Percentiles rank a stretch among this genome's conserved stretches.
These are phyloP conservation scores for Crucihimalaya himalaica DNA, from an alignment of 345 rosid genomes.

Conservation along the genomic window DNA sequence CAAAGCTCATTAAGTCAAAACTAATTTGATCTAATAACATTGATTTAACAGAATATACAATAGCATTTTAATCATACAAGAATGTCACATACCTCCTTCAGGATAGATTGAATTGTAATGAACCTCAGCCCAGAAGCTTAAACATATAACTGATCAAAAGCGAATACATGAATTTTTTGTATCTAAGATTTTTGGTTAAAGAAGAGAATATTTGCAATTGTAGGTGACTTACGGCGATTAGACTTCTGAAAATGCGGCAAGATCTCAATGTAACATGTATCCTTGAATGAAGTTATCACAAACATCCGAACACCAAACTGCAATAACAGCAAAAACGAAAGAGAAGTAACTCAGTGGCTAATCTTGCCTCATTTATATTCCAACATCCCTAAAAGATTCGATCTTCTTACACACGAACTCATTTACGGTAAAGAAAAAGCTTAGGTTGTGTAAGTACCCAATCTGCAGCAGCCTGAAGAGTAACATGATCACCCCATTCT, in stretches of 20 bases:
- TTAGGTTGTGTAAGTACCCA: slow-evolving; percentile 27
- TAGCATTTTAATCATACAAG: background rate
- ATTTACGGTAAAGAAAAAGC: background rate
- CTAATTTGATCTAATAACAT: background rate
- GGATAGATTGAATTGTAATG: slow-evolving; percentile 96
- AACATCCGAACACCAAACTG: slow-evolving; percentile 92
- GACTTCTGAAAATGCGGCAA: slow-evolving; percentile 67
- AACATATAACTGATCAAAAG: slow-evolving; percentile 64
- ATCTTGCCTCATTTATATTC: background rate
- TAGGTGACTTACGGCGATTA: slow-evolving; percentile 58
- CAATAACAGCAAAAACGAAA: slow-evolving; percentile 17
- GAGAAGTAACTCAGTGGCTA: background rate
- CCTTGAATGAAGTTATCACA: slow-evolving; percentile 87
- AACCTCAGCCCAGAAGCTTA: slow-evolving; percentile 98
- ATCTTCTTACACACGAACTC: background rate
- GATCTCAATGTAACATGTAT: slow-evolving; percentile 90
- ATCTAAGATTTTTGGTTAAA: background rate
- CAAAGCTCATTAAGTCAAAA: background rate
- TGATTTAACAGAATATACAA: background rate
- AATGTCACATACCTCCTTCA: slow-evolving; percentile 62
- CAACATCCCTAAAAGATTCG: slow-evolving; percentile 16
- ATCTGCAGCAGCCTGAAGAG: slow-evolving; percentile 47
- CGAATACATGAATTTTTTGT: background rate
- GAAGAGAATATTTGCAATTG: background rate
- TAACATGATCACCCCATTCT: slow-evolving; percentile 51